Conservation (phyloP, 257 asterid species). For the Perilla frutescens region DNA sequence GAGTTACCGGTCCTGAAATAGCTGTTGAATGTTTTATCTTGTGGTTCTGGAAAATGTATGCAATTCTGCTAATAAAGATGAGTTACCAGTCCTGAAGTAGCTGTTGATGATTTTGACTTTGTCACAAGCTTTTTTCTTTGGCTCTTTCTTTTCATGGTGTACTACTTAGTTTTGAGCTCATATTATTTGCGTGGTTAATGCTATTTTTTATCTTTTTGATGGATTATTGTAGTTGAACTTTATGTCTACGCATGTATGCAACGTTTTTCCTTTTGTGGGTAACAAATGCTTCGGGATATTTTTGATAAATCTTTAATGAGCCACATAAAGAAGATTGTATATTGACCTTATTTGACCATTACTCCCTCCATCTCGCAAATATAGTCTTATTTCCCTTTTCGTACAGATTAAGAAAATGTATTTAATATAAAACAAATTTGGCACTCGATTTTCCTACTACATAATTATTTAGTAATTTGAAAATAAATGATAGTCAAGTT, state of each 20-base stretch:
- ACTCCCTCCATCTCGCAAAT: background rate
- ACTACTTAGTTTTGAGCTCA: background rate
- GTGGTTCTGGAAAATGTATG: no score
- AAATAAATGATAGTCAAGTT: background rate
- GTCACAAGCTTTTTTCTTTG: background rate
- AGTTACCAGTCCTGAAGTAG: no score
- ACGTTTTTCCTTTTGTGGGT: background rate
- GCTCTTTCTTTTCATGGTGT: background rate
- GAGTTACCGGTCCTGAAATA: slow-evolving; percentile 5
- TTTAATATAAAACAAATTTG: background rate
- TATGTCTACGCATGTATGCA: background rate
- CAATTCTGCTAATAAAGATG: no score
- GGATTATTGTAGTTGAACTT: background rate
- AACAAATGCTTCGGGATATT: background rate
- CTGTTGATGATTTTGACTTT: no score
- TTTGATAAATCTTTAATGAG: background rate
- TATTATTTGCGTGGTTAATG: background rate
- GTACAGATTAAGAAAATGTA: background rate
- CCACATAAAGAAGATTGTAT: slow-evolving; percentile 8
- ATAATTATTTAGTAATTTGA: background rate
- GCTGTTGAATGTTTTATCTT: background rate
- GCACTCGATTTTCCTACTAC: background rate
- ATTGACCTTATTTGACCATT: background rate
- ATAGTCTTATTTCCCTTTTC: background rate
- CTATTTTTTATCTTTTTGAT: background rate